Base-by-base conservation (phyloP, 495 filamentous ascomycete species). In the Talaromyces wortmannii region DNA sequence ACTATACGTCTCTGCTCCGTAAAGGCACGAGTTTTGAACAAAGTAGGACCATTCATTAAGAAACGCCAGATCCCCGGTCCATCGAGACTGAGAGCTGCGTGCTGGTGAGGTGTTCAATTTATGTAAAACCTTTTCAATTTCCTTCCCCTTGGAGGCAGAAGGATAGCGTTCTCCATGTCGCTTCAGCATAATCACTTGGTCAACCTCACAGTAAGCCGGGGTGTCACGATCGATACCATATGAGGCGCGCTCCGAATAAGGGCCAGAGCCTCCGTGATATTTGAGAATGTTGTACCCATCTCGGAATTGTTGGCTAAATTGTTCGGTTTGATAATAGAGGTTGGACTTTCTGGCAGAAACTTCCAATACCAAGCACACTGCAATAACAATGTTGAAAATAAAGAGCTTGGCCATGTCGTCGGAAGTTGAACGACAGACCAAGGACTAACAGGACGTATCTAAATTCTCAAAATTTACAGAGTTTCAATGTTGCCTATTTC, bases 151-250 rank as follows among this genome's bases (percentile, higher is more conserved):
- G 32, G 36, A 18, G 2, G 59, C 31, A 2, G 75, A 75, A 0
- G 79, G 79, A 57, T 77, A 81, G 29, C 79, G 67, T 53, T 82
- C 79, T 10, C 69, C 77, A 61, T 82, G 79, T 49, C 79, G 67
- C 47, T 53, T 63, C 56, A 67, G 59, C 64, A 67, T 67, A 43
- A 62, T 61, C 6, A 66, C 61, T 55, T 66, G 64, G 45, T 64
- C 64, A 7, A 67, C 62, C 3, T 48, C 33, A 33, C 64, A 67
- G 23, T 55, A 18, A 43, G 13, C 56, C 2, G 64, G 62, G 2
- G 64, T 56, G n/a, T 67, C 62, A 32, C 62, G 59, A 7, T 49
- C 52, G 45, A 64, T 58, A 16, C 62, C 62, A 36, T 48, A 58
- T 3, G 57, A 59, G 7, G 47, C 50, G 31, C 59, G 54, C 46